A percentile compares a stretch with the other conserved stretches of the same genome.
Evolutionary conservation across 352 stramenopile genomes (phyloP).

Genomic region (Phytophthora chlamydospora): DNA sequence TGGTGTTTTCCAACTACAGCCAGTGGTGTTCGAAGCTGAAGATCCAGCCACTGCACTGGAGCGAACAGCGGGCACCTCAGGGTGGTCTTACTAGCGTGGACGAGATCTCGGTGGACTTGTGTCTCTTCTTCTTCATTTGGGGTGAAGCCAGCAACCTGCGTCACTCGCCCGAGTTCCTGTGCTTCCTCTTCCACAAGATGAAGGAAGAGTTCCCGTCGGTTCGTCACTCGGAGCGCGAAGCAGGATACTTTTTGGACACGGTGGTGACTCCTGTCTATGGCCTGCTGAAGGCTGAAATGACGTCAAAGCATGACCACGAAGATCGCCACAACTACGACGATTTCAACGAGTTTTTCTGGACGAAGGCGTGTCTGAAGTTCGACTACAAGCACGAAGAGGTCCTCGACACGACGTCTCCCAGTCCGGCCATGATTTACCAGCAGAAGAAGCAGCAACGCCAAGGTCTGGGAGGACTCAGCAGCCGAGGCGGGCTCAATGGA

Average conservation of each 20-base stretch:
- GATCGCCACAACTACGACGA: conserved; percentile 99
- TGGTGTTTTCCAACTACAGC: conserved; percentile 89
- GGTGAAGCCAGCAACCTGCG: conserved; percentile 97
- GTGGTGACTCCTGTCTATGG: conserved; percentile 97
- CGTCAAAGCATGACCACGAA: conserved; percentile 92
- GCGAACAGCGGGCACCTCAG: conserved; percentile 70
- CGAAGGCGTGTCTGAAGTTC: conserved; percentile 93
- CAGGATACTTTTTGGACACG: conserved; percentile 97
- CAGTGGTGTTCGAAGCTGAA: conserved; percentile 90
- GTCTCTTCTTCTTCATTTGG: conserved; percentile 99
- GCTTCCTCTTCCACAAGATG: conserved; percentile 98
- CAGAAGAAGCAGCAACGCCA: conserved; percentile 58
- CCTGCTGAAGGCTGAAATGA: conserved; percentile 86
- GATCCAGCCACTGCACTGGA: conserved; percentile 76
- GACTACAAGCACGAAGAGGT: conserved; percentile 92
- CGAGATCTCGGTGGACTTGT: conserved; percentile 87
- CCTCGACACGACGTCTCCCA: conserved; percentile 74
- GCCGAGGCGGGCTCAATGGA: conserved; percentile 29
- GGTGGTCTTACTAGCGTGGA: conserved; percentile 87
- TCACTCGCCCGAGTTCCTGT: conserved; percentile 98
- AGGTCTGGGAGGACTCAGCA: conserved; percentile 38
- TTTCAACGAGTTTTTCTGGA: conserved; percentile 99
- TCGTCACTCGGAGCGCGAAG: conserved; percentile 80
- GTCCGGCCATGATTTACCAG: conserved; percentile 57
- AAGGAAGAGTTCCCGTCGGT: conserved; percentile 85